Evolutionary conservation across 805 yeast genomes (phyloP), one percentile per base, ranked within the genome.

Genomic region (Wickerhamomyces chaumierensis): DNA sequence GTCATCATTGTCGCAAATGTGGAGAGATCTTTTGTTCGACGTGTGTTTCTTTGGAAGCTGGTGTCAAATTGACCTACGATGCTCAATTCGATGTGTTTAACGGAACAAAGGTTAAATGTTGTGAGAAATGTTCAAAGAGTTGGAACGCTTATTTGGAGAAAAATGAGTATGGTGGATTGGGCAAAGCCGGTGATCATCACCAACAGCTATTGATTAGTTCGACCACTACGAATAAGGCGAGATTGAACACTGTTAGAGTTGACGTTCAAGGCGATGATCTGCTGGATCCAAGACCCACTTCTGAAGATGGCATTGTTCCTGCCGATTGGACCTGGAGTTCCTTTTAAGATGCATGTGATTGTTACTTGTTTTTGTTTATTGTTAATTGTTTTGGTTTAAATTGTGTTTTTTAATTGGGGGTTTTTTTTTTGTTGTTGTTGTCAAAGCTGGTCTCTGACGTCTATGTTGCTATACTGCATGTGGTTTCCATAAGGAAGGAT

Each of bases 1-100:
- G 75, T 38, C 87, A 79, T 53, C 87, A 79, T 58, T 79, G 87
- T 55, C 66, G 87, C 29, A 73, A 76, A 51, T 79, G 87, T 53
- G 87, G 87, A 14, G 78, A 76, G 15, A 68, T 79, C 15, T 80
- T 71, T 47, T 79, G 87, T 58, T 68, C 72, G 18, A 68, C 64
- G 41, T 83, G 81, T 25, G 5, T 25, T 25, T 54, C 65, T 73
- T 5, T 56, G 65, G n/a, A 71, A 68, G 38, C 65, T 56, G 61
- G 29, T 8, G 61, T 68, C 42, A 60, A 72, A 59, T 62, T 68
- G 54, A 55, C 66, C 57, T 39, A 32, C 18, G 41, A 44, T 3
- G 47, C 53, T 21, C 16, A 35, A 9, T 78, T 77, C 45, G 79
- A 76, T 23, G 68, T 77, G 4, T 11, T 8, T 25, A 58, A 74